These are phyloP conservation scores for Peltaster fructicola DNA, from an alignment of 2,329 filamentous ascomycete species.

Conservation along the genomic window DNA sequence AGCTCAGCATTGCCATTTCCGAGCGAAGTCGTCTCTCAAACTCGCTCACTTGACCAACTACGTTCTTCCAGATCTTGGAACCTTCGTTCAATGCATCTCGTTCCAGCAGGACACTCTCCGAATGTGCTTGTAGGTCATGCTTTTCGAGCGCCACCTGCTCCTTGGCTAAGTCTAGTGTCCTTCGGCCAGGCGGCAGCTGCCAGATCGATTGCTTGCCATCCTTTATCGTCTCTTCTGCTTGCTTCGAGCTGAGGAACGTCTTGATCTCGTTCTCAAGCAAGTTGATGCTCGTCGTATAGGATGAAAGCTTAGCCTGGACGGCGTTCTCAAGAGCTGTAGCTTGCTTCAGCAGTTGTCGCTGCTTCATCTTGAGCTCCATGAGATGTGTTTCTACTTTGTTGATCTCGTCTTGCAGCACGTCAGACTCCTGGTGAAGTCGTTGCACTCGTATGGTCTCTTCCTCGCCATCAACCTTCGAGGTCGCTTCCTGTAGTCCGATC, in stretches of 20 bases:
- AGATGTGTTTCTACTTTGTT: slow-evolving; percentile 46
- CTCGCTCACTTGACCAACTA: slow-evolving; percentile 38
- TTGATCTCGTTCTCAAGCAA: slow-evolving; percentile 47
- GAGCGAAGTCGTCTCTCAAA: slow-evolving; percentile 49
- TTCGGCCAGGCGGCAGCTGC: slow-evolving; percentile 43
- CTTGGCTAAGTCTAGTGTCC: slow-evolving; percentile 52
- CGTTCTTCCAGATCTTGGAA: slow-evolving; percentile 46
- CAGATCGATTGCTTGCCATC: slow-evolving; percentile 13
- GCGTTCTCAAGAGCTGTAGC: slow-evolving; percentile 47
- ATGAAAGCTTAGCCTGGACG: slow-evolving; percentile 53
- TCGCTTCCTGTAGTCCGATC: slow-evolving; percentile 35
- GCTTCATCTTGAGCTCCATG: slow-evolving; percentile 40
- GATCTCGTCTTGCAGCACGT: slow-evolving; percentile 44
- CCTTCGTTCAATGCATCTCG: slow-evolving; percentile 50
- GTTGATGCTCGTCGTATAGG: slow-evolving; percentile 48
- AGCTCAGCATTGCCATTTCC: slow-evolving; percentile 31
- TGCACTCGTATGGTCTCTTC: slow-evolving; percentile 40
- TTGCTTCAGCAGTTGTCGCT: slow-evolving; percentile 40
- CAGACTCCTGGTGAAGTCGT: slow-evolving; percentile 32
- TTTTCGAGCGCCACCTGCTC: slow-evolving; percentile 54
- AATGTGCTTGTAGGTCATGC: slow-evolving; percentile 32
- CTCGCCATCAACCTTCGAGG: slow-evolving; percentile 36
- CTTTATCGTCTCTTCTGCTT: too few relatives aligned
- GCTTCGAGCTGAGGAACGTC: slow-evolving; percentile 31
- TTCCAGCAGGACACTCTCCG: too few relatives aligned